Evolutionary conservation across 495 filamentous ascomycete genomes (phyloP).

Genomic region (Aspergillus wentii): DNA sequence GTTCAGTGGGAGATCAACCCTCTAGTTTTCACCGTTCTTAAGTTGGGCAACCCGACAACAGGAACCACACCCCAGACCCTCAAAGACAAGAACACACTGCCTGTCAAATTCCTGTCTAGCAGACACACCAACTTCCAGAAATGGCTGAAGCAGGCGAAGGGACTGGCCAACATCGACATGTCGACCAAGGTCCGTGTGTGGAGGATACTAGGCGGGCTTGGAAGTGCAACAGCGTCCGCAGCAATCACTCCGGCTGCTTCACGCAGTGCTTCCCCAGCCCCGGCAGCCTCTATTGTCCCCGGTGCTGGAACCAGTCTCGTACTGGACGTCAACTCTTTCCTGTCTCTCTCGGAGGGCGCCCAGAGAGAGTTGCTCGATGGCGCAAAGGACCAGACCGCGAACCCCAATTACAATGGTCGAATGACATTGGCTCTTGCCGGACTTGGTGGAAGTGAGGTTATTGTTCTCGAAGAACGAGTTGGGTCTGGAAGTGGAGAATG

Average conservation of each 20-base stretch:
- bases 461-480: constrained; percentile 75
- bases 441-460: constrained; percentile 59
- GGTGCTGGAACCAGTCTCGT: constrained; percentile 61
- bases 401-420: constrained; percentile 72
- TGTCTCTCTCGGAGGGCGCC: constrained; percentile 56
- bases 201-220: constrained; percentile 56
- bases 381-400: constrained; percentile 65
- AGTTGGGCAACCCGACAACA: constrained; percentile 56
- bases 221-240: constrained; percentile 36
- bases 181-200: constrained; percentile 74
- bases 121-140: constrained; percentile 60
- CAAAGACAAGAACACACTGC: constrained; percentile 53
- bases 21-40: constrained; percentile 80
- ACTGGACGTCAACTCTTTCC: constrained; percentile 68
- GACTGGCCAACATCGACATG: constrained; percentile 54
- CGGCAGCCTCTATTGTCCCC: constrained; percentile 33
- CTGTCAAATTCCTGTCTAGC: constrained; percentile 62
- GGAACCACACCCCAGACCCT: constrained; percentile 54
- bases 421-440: constrained; percentile 59
- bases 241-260: constrained; percentile 57
- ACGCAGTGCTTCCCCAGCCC: constrained; percentile 47
- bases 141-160: constrained; percentile 73
- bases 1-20: constrained; percentile 81
- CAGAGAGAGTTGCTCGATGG: constrained; percentile 67
- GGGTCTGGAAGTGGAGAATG: constrained; percentile 52